Evolutionary conservation across 805 yeast species (phyloP).

Genomic region (Debaryomyces tyrocola): DNA sequence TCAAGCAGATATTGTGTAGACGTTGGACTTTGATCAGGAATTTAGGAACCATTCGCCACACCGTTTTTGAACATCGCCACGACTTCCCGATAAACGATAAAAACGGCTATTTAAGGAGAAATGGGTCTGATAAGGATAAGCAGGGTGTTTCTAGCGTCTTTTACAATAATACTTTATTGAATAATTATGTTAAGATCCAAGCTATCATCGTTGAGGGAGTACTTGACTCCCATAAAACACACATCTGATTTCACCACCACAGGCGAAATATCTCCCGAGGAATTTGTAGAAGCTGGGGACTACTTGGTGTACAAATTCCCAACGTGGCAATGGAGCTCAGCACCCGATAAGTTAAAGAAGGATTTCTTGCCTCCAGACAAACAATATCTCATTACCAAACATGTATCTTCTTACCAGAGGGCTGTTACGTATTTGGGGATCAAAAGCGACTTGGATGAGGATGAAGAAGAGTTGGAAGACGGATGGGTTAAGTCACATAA

Average conservation of each 20-base stretch:
- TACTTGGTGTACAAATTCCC: constrained; percentile 89
- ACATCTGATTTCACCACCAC: constrained; percentile 81
- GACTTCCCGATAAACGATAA: not conserved
- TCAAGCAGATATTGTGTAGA: no score
- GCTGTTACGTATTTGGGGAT: constrained; percentile 56
- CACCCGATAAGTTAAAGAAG: constrained; percentile 40
- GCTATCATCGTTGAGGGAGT: constrained; percentile 83
- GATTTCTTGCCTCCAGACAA: constrained; percentile 83
- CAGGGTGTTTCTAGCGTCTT: not conserved
- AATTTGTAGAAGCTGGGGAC: constrained; percentile 92
- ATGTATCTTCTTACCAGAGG: constrained; percentile 81
- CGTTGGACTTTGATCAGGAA: no score
- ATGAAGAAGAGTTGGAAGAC: constrained; percentile 46
- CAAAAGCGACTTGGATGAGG: constrained; percentile 37
- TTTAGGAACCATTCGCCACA: no score
- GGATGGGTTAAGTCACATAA: constrained; percentile 53
- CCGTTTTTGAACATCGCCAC: not conserved
- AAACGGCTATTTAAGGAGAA: not conserved
- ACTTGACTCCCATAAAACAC: constrained; percentile 86
- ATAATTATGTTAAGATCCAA: constrained; percentile 57
- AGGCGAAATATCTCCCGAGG: constrained; percentile 95
- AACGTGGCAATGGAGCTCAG: constrained; percentile 84
- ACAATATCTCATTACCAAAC: constrained; percentile 84
- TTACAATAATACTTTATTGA: not conserved
- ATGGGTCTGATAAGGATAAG: not conserved